Evolutionary conservation across 163 green algal species (phyloP), one percentile per base, ranked within the genome.

Genomic region (Chlamydomonas reinhardtii): DNA sequence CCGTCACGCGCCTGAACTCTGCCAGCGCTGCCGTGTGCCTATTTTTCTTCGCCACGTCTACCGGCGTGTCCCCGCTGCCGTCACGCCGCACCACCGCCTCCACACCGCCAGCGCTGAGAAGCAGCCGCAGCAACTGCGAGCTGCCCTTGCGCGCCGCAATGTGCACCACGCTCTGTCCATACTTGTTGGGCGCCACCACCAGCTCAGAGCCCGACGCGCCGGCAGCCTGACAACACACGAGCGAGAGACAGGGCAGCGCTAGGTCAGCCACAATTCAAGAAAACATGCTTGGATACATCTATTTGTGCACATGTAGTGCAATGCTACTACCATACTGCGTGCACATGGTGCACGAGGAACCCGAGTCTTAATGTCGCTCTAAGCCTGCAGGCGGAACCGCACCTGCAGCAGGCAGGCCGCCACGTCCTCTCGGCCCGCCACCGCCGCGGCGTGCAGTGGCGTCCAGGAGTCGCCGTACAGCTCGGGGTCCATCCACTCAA

Each of bases 381-480:
- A n/a, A n/a, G 39, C 5, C 39, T 48, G 39, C 39, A 48, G 8
- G 8, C 39, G 5, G 39, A 5, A 48, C 5, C 39, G 8, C 19
- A 90, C 92, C 14, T 74, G 37, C 62, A 97, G 89, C 81, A 97
- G 86, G 52, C 64, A 88, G 22, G 71, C 31, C 17, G 91, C 94
- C 3, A 97, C 93, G 35, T 92, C 79, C 0, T 86, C 76, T 4
- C 91, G 85, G 77, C 94, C 88, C 8, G 92, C 94, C 39, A 97
- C 93, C 19, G 92, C 91, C 14, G 92, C 91, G 17, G 94, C 94
- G 77, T 93, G 92, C 16, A 97, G 89, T 12, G 94, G 94, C 20
- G 94, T 95, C 93, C 93, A 97, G 0, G 88, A 84, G 71, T 96
- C 94, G 1, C 90, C 86, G 82, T 96, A 97, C 52, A 93, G 85